These are phyloP conservation scores for Penicillium crustosum DNA, from an alignment of 2,329 filamentous ascomycete species.

Conservation along the genomic window DNA sequence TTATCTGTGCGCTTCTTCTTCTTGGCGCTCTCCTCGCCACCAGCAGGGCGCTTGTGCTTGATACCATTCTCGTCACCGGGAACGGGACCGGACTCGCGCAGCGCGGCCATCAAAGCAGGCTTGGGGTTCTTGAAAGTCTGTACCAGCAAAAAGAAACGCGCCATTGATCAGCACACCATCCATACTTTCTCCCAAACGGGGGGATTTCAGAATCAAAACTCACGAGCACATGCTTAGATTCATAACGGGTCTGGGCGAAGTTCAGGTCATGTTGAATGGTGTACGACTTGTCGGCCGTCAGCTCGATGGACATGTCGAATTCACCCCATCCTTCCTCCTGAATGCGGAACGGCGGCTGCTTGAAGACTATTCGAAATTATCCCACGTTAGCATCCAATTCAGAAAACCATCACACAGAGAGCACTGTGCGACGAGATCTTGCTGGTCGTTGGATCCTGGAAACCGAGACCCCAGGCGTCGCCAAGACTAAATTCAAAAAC, in stretches of 20 bases:
- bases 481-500: background rate
- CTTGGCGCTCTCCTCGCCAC: conserved; percentile 63
- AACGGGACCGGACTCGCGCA: conserved; percentile 84
- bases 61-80: conserved; percentile 67
- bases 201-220: conserved; percentile 29
- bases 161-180: background rate
- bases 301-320: conserved; percentile 88
- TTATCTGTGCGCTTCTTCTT: conserved; percentile 72
- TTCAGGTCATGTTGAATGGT: conserved; percentile 85
- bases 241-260: conserved; percentile 79
- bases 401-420: background rate
- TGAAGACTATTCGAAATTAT: conserved; percentile 60
- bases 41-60: conserved; percentile 61
- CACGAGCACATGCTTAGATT: conserved; percentile 73
- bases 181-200: background rate
- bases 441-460: background rate
- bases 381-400: background rate
- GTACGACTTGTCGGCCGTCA: conserved; percentile 85
- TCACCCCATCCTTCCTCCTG: conserved; percentile 97
- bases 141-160: background rate
- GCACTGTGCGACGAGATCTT: background rate
- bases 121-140: conserved; percentile 90
- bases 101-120: conserved; percentile 72
- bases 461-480: background rate
- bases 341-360: conserved; percentile 82